phyloP scores from a whole-genome alignment of 306 rosid species.

The Dryas octopetala region DNA sequence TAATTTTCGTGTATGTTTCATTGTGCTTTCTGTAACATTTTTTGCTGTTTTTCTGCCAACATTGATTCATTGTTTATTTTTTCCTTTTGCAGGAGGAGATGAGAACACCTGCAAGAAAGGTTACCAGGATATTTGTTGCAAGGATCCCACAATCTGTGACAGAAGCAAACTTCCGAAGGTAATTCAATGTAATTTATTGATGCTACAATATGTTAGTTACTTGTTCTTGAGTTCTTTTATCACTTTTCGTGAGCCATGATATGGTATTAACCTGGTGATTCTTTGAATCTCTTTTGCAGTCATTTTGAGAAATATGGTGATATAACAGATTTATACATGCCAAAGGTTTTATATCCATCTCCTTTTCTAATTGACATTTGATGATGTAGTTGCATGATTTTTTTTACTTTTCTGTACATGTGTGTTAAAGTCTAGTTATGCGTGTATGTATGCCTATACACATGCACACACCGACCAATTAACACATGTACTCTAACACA shows the following conservation, averaged over 20 bases:
- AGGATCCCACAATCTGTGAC: slow-evolving; percentile 90
- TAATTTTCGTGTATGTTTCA: not conserved
- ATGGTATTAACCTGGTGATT: slow-evolving; percentile 11
- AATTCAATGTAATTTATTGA: slow-evolving; percentile 26
- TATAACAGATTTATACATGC: slow-evolving; percentile 94
- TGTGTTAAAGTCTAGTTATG: not conserved
- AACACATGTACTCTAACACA: not conserved
- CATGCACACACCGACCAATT: not conserved
- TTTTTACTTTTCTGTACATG: not conserved
- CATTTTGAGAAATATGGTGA: slow-evolving; percentile 99
- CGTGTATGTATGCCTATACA: not conserved
- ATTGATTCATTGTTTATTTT: not conserved
- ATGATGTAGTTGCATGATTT: not conserved
- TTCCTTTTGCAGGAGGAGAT: slow-evolving; percentile 79
- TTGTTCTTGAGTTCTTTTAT: slow-evolving; percentile 1
- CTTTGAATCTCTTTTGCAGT: slow-evolving; percentile 44
- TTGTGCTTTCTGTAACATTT: not conserved
- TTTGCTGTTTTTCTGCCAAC: not conserved
- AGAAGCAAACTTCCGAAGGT: slow-evolving; percentile 84
- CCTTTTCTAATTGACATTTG: not conserved
- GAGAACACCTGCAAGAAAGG: slow-evolving; percentile 86
- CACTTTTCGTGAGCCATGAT: not conserved
- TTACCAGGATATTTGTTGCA: slow-evolving; percentile 90
- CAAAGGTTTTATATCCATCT: slow-evolving; percentile 62
- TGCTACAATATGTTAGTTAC: not conserved